A percentile compares a stretch with the other conserved stretches of the same genome.
These are phyloP conservation scores for Juncus effusus DNA, from an alignment of 176 grass and related monocot species.

Conservation along the genomic window DNA sequence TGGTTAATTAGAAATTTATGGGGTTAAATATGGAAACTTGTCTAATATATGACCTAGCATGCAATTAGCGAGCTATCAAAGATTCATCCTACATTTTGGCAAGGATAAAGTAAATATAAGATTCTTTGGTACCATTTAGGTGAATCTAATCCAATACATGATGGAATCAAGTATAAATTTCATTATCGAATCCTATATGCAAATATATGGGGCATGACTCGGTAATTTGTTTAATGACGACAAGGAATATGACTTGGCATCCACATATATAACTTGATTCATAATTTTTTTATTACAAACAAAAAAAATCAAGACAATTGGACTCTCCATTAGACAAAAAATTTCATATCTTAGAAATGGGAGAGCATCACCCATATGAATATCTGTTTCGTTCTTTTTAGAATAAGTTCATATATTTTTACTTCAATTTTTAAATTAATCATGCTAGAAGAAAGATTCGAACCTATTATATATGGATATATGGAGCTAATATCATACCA, in stretches of 20 bases:
- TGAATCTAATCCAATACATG: conserved; percentile 17
- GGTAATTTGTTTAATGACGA: conserved; percentile 2
- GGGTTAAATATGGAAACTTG: too few relatives aligned
- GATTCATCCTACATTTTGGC: too few relatives aligned
- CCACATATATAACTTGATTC: conserved; percentile 7
- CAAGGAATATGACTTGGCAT: conserved; percentile 14
- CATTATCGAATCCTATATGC: background rate
- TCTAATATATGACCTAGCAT: too few relatives aligned
- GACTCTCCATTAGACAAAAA: background rate
- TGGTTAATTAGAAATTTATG: background rate
- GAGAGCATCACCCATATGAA: too few relatives aligned
- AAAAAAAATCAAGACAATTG: conserved; percentile 9
- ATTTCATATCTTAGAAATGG: background rate
- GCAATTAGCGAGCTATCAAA: too few relatives aligned
- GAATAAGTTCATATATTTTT: too few relatives aligned
- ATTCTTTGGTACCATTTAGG: background rate
- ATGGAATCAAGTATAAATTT: conserved; percentile 5
- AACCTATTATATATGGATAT: too few relatives aligned
- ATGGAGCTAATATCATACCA: too few relatives aligned
- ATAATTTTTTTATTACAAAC: conserved; percentile 5
- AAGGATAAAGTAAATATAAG: too few relatives aligned
- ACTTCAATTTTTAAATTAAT: too few relatives aligned
- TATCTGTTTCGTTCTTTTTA: too few relatives aligned
- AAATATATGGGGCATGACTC: conserved; percentile 13
- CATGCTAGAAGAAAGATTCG: too few relatives aligned